Evolutionary conservation across 352 stramenopile species (phyloP).

Genomic region (Globisporangium irregulare): DNA sequence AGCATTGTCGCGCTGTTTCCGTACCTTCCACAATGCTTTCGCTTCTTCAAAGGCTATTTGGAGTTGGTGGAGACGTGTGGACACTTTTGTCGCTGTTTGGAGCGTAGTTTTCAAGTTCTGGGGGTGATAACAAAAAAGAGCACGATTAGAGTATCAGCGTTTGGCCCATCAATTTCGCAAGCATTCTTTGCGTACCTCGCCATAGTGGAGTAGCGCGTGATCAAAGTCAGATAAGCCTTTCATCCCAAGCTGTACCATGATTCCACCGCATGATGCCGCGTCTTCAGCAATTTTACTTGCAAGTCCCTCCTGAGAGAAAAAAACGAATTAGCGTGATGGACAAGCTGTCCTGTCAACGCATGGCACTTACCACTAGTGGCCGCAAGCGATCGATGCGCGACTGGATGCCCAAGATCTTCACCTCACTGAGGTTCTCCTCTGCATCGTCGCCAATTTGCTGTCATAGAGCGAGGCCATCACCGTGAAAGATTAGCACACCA

Average conservation of each 20-base stretch:
- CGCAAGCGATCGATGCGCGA: slow-evolving; percentile 8
- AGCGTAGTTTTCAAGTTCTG: slow-evolving; percentile 28
- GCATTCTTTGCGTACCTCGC: slow-evolving; percentile 5
- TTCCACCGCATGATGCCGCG: slow-evolving; percentile 4
- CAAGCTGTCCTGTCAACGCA: not conserved
- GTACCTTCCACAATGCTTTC: slow-evolving; percentile 9
- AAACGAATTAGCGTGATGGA: not conserved
- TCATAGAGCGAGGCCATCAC: not conserved
- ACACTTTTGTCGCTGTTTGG: slow-evolving; percentile 34
- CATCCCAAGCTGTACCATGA: slow-evolving; percentile 17
- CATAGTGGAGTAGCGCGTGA: slow-evolving; percentile 9
- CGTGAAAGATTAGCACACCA: not conserved
- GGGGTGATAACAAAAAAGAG: not conserved
- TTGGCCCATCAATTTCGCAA: not conserved
- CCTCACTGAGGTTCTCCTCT: slow-evolving; percentile 14
- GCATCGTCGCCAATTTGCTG: not conserved
- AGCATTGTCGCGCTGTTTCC: not conserved
- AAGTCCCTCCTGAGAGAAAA: slow-evolving; percentile 10
- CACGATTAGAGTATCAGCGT: not conserved
- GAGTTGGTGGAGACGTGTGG: slow-evolving; percentile 31
- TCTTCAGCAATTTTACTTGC: slow-evolving; percentile 4
- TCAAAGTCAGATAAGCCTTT: slow-evolving; percentile 21
- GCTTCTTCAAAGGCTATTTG: slow-evolving; percentile 23
- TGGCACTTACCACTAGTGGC: slow-evolving; percentile 8
- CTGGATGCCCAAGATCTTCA: slow-evolving; percentile 9